Percentiles rank a stretch among this genome's conserved stretches.
These are phyloP conservation scores for Medicago ruthenica DNA, from an alignment of 306 rosid species.

Conservation along the genomic window DNA sequence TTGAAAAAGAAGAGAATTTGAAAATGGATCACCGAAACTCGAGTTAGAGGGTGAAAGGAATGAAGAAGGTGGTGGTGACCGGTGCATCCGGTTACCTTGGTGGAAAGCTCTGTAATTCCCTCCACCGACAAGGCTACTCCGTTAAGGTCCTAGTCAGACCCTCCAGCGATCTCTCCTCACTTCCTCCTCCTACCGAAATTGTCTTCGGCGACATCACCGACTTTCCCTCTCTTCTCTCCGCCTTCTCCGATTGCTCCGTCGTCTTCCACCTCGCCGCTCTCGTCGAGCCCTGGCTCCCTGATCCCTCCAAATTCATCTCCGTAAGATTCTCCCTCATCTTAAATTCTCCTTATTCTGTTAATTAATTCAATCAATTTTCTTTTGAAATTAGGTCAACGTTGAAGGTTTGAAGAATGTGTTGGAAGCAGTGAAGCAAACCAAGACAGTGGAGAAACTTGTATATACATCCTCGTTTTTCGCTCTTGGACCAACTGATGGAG, in stretches of 20 bases:
- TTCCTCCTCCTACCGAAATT: constrained; percentile 66
- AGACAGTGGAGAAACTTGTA: constrained; percentile 68
- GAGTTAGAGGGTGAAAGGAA: constrained; percentile 6
- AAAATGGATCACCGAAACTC: not conserved
- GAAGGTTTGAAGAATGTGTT: constrained; percentile 79
- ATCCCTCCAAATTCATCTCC: constrained; percentile 71
- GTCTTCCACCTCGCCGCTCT: constrained; percentile 90
- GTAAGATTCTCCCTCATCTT: constrained; percentile 45
- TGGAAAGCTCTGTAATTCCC: constrained; percentile 73
- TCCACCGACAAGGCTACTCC: constrained; percentile 62
- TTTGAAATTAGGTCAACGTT: constrained; percentile 67
- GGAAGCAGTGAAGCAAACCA: constrained; percentile 71
- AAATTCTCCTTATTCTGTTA: not conserved
- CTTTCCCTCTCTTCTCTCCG: constrained; percentile 70
- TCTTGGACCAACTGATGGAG: constrained; percentile 78
- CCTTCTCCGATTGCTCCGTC: constrained; percentile 72
- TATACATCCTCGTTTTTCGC: constrained; percentile 93
- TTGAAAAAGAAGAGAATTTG: not conserved
- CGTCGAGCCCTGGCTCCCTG: constrained; percentile 98
- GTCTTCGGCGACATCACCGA: constrained; percentile 81
- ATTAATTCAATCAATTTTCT: not conserved
- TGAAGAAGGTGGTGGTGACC: constrained; percentile 71
- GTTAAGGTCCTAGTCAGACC: constrained; percentile 76
- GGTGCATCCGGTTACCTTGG: constrained; percentile 94
- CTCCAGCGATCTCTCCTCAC: constrained; percentile 79